phyloP scores from a whole-genome alignment of 2,329 filamentous ascomycete species.

The Cladophialophora bantiana region DNA sequence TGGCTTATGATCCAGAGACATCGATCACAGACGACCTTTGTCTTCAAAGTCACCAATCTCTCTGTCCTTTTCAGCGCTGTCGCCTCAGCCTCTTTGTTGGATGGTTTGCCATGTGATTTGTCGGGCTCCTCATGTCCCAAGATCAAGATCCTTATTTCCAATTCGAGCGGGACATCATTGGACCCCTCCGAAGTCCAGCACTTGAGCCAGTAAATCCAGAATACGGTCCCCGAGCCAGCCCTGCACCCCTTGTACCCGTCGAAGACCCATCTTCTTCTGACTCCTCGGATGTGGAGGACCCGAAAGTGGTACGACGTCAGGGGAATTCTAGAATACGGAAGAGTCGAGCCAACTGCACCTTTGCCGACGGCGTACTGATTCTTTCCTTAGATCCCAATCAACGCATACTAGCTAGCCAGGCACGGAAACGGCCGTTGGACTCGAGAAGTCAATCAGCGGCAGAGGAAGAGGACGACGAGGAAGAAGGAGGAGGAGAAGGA shows the following conservation, averaged over 20 bases:
- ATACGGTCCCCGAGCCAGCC: constrained; percentile 44
- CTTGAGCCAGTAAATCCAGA: constrained; percentile 45
- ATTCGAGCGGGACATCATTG: constrained; percentile 30
- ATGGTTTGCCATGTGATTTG: constrained; percentile 30
- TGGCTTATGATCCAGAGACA: constrained; percentile 1
- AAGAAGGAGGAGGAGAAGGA: constrained; percentile 39
- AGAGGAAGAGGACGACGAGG: constrained; percentile 53
- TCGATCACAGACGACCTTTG: background rate
- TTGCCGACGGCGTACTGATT: constrained; percentile 73
- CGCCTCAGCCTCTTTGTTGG: background rate
- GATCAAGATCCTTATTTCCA: constrained; percentile 28
- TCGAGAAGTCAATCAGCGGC: constrained; percentile 53
- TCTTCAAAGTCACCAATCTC: background rate
- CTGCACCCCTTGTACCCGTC: constrained; percentile 44
- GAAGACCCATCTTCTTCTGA: constrained; percentile 28
- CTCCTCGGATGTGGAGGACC: constrained; percentile 38
- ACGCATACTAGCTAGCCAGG: constrained; percentile 68
- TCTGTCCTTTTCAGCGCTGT: background rate
- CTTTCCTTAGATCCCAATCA: constrained; percentile 68
- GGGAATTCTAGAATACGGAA: constrained; percentile 40
- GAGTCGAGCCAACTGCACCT: constrained; percentile 48
- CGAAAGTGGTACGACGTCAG: constrained; percentile 15
- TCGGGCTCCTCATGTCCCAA: constrained; percentile 31
- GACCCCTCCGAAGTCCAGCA: constrained; percentile 45
- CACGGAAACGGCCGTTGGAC: constrained; percentile 61